phyloP scores from a whole-genome alignment of 306 rosid genomes.

The Vicia villosa region DNA sequence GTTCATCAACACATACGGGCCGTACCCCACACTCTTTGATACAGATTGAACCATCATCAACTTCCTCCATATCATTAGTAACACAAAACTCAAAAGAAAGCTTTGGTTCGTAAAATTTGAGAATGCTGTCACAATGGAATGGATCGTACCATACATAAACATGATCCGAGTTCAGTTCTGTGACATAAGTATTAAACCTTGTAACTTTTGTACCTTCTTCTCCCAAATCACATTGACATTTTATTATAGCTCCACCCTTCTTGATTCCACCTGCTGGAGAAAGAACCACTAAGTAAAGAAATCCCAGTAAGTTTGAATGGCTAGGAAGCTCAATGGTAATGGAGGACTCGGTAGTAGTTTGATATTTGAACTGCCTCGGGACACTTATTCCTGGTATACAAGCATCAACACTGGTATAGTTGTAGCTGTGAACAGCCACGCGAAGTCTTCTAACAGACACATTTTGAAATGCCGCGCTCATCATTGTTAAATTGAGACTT shows the following conservation, averaged over 20 bases:
- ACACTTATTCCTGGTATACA: constrained; percentile 9
- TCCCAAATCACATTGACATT: constrained; percentile 4
- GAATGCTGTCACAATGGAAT: constrained; percentile 32
- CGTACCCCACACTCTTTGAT: constrained; percentile 30
- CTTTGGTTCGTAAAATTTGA: background rate
- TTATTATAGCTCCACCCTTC: background rate
- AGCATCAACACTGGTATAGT: background rate
- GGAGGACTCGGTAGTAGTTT: background rate
- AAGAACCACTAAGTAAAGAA: constrained; percentile 36
- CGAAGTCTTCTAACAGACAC: background rate
- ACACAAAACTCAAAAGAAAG: constrained; percentile 28
- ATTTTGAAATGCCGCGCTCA: constrained; percentile 1
- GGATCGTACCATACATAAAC: constrained; percentile 46
- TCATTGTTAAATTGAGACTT: background rate
- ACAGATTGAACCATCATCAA: constrained; percentile 10
- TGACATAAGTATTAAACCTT: background rate
- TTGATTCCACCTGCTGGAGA: constrained; percentile 14
- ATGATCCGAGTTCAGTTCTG: constrained; percentile 29
- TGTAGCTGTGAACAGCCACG: background rate
- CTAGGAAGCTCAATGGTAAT: constrained; percentile 2
- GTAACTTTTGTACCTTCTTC: background rate
- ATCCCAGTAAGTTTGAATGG: constrained; percentile 6
- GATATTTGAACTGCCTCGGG: background rate
- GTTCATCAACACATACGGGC: background rate
- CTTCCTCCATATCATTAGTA: background rate